These are phyloP conservation scores for Clonostachys rosea DNA, from an alignment of 2,329 filamentous ascomycete genomes.

Conservation along the genomic window DNA sequence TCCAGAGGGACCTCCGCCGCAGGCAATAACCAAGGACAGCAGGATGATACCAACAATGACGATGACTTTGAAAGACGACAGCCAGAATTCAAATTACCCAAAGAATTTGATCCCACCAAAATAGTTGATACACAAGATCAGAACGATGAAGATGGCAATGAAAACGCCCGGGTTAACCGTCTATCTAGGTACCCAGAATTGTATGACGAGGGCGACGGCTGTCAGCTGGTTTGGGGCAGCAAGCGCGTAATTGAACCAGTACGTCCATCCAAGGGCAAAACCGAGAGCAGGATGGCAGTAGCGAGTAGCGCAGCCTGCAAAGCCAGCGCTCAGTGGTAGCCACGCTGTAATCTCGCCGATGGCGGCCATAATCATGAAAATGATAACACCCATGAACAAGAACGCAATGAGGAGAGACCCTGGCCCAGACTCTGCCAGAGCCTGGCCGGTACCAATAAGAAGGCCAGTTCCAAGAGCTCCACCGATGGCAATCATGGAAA, in stretches of 20 bases:
- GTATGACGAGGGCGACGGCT: conserved; percentile 72
- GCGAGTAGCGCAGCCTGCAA: conserved; percentile 74
- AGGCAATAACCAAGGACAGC: conserved; percentile 56
- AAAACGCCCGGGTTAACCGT: conserved; percentile 73
- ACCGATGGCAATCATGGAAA: conserved; percentile 64
- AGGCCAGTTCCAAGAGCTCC: conserved; percentile 72
- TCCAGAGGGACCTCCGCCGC: conserved; percentile 60
- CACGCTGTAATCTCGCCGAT: conserved; percentile 83
- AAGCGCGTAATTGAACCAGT: conserved; percentile 79
- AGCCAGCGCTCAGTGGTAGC: conserved; percentile 73
- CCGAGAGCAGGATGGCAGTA: conserved; percentile 79
- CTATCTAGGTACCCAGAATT: conserved; percentile 66
- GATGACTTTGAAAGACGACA: conserved; percentile 63
- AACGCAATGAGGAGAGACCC: conserved; percentile 70
- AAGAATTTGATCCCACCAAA: conserved; percentile 58
- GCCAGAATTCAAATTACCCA: conserved; percentile 60
- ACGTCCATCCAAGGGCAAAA: conserved; percentile 71
- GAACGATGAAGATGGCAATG: conserved; percentile 65
- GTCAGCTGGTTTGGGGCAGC: conserved; percentile 82
- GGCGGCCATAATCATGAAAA: conserved; percentile 76
- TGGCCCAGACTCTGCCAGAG: conserved; percentile 49
- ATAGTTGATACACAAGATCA: conserved; percentile 63
- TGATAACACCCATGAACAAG: conserved; percentile 63
- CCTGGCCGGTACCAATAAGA: conserved; percentile 63
- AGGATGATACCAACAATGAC: conserved; percentile 64